Percentiles rank a stretch among this genome's conserved stretches.
phyloP scores from a whole-genome alignment of 1,284 basidiomycete species.

The Apiotrichum domesticum region DNA sequence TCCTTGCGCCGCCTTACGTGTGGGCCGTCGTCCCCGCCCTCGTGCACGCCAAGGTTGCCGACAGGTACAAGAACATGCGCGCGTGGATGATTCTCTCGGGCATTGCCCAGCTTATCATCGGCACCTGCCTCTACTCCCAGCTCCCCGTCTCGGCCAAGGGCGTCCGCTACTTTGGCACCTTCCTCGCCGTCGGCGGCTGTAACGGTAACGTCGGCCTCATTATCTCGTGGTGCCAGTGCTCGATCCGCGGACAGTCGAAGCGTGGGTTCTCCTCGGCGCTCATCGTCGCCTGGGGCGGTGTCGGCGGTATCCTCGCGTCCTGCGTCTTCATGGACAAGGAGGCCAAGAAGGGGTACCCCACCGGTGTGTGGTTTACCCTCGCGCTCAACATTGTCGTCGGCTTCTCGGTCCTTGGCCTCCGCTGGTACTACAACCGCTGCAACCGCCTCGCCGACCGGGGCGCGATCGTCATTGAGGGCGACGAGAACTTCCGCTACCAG shows the following conservation, averaged over 20 bases:
- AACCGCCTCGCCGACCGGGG: conserved; percentile 15
- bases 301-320: conserved; percentile 45
- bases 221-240: conserved; percentile 42
- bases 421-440: conserved; percentile 4
- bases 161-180: conserved; percentile 45
- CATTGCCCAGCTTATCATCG: conserved; percentile 3
- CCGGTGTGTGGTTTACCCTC: conserved; percentile 7
- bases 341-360: conserved; percentile 7
- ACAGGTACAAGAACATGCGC: conserved; percentile 24
- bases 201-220: conserved; percentile 34
- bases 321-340: conserved; percentile 13
- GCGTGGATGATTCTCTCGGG: conserved; percentile 3
- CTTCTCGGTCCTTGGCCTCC: conserved; percentile 1
- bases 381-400: conserved; percentile 3
- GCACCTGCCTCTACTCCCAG: conserved; percentile 10
- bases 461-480: conserved; percentile 9
- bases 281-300: conserved; percentile 45
- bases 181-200: conserved; percentile 44
- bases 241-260: conserved; percentile 47
- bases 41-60: conserved; percentile 37
- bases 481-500: conserved; percentile 11
- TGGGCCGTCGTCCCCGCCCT: conserved; percentile 42
- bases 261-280: conserved; percentile 41
- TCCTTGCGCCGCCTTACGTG: conserved; percentile 48
- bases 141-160: conserved; percentile 14